Evolutionary conservation across 306 rosid genomes (phyloP).

Genomic region (Hippophae rhamnoides): DNA sequence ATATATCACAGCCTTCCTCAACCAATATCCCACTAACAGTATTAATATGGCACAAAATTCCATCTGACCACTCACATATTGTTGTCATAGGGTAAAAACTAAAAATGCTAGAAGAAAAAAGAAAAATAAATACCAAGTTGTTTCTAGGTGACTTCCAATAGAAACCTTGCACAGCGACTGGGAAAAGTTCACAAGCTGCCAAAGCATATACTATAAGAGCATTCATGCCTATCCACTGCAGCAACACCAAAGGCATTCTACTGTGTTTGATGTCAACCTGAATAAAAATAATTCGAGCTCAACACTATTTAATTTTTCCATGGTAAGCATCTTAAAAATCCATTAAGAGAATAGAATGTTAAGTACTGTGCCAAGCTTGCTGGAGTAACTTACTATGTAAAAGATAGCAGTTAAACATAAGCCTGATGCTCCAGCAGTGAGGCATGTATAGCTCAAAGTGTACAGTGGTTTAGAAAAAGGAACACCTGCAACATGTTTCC

Average conservation of each 20-base stretch:
- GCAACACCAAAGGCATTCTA: conserved; percentile 45
- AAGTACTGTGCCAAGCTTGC: neutral
- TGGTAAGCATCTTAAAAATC: neutral
- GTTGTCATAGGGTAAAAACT: too few relatives aligned
- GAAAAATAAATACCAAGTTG: conserved; percentile 43
- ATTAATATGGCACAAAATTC: too few relatives aligned
- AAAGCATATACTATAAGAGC: conserved; percentile 57
- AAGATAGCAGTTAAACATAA: conserved; percentile 45
- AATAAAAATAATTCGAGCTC: neutral
- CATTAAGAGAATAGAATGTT: neutral
- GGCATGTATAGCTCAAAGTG: conserved; percentile 65
- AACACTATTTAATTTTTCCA: neutral
- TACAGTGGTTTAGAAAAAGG: conserved; percentile 66
- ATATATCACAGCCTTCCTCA: too few relatives aligned
- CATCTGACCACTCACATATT: too few relatives aligned
- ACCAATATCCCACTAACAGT: too few relatives aligned
- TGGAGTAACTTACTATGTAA: conserved; percentile 42
- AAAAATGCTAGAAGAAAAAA: neutral
- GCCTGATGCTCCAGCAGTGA: conserved; percentile 71
- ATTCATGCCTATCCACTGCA: conserved; percentile 81
- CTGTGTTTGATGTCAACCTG: conserved; percentile 52
- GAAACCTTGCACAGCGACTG: conserved; percentile 63
- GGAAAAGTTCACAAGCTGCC: conserved; percentile 69
- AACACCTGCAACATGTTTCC: conserved; percentile 43
- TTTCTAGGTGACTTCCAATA: conserved; percentile 64